These are phyloP conservation scores for Talaromyces atroroseus DNA, from an alignment of 2,329 filamentous ascomycete species.

Conservation along the genomic window DNA sequence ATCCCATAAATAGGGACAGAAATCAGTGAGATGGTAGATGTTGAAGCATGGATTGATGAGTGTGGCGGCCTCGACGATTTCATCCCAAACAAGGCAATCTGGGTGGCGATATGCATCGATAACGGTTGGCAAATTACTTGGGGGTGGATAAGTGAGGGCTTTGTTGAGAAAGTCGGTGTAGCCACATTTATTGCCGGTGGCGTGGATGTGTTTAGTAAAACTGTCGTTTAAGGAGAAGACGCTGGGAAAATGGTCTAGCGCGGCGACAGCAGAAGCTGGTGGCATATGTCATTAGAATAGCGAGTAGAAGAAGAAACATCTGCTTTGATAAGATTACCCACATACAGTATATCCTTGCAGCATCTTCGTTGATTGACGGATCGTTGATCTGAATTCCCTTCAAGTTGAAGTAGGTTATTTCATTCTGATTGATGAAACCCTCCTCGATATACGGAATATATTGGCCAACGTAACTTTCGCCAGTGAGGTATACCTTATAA, in stretches of 20 bases:
- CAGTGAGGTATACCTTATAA: slow-evolving; percentile 67
- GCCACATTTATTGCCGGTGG: slow-evolving; percentile 40
- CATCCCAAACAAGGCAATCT: slow-evolving; percentile 54
- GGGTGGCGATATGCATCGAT: slow-evolving; percentile 24
- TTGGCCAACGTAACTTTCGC: slow-evolving; percentile 64
- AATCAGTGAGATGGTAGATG: slow-evolving; percentile 66
- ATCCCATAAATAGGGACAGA: slow-evolving; percentile 66
- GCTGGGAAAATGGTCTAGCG: slow-evolving; percentile 35
- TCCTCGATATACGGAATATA: slow-evolving; percentile 68
- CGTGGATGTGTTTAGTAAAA: slow-evolving; percentile 37
- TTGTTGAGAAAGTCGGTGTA: slow-evolving; percentile 42
- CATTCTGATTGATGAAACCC: slow-evolving; percentile 64
- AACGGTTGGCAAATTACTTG: slow-evolving; percentile 46
- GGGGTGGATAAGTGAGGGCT: slow-evolving; percentile 58
- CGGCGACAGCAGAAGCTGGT: slow-evolving; percentile 35
- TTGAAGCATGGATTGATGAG: slow-evolving; percentile 72
- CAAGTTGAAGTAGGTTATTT: slow-evolving; percentile 63
- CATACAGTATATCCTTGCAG: slow-evolving; percentile 45
- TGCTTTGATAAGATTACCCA: background rate
- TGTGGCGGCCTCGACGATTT: slow-evolving; percentile 50
- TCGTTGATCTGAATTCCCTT: slow-evolving; percentile 64
- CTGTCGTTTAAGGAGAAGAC: slow-evolving; percentile 43
- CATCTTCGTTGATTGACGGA: slow-evolving; percentile 54
- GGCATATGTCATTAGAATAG: background rate
- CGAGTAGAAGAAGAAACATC: background rate